These are phyloP conservation scores for Pyricularia grisea DNA, from an alignment of 2,329 filamentous ascomycete species.

Conservation along the genomic window DNA sequence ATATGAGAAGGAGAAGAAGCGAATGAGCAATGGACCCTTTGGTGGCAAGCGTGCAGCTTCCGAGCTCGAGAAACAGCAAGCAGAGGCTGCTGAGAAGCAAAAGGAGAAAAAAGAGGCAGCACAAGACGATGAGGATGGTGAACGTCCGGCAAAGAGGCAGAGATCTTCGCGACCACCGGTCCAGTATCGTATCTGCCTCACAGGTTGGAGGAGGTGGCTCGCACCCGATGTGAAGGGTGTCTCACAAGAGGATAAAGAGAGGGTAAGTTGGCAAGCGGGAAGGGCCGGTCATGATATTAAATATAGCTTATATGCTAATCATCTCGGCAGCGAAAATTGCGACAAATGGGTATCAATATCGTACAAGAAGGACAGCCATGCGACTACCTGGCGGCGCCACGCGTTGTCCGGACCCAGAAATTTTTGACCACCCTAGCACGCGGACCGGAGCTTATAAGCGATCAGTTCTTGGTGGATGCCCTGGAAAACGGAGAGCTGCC, in stretches of 20 bases:
- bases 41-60: conserved; percentile 55
- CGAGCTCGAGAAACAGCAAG: conserved; percentile 40
- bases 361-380: conserved; percentile 67
- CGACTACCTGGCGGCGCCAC: conserved; percentile 80
- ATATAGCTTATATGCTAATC: not conserved
- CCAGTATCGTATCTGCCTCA: conserved; percentile 68
- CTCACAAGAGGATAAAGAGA: conserved; percentile 59
- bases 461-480: conserved; percentile 68
- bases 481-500: conserved; percentile 60
- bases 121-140: conserved; percentile 24
- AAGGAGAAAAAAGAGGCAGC: conserved; percentile 20
- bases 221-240: conserved; percentile 50
- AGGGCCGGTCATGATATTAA: conserved; percentile 16
- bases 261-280: conserved; percentile 45
- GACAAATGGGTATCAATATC: conserved; percentile 73
- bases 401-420: conserved; percentile 82
- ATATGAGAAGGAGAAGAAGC: conserved; percentile 90
- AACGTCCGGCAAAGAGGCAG: conserved; percentile 24
- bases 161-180: conserved; percentile 49
- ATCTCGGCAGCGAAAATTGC: conserved; percentile 58
- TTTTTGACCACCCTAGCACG: conserved; percentile 82
- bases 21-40: conserved; percentile 43
- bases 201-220: conserved; percentile 77
- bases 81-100: conserved; percentile 18
- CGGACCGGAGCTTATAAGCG: conserved; percentile 68